These are phyloP conservation scores for Curvularia eragrostidis DNA, from an alignment of 2,329 filamentous ascomycete species.

Conservation along the genomic window DNA sequence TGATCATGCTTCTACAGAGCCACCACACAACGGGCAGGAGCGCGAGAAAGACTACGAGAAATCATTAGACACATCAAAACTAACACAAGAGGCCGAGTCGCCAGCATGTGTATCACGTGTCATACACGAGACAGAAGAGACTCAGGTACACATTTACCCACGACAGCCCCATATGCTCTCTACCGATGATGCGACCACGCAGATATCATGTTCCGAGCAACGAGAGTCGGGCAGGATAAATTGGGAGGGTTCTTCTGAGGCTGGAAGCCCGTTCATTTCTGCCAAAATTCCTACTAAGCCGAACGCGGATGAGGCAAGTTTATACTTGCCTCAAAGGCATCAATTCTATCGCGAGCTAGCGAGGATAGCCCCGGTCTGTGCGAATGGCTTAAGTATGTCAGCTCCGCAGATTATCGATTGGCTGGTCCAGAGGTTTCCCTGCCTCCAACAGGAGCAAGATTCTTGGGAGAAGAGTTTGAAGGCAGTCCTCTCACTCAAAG, in stretches of 20 bases:
- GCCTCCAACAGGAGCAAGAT: constrained; percentile 14
- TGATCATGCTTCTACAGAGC: not conserved
- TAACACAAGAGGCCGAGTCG: not conserved
- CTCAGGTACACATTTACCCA: not conserved
- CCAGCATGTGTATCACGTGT: not conserved
- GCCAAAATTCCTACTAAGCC: not conserved
- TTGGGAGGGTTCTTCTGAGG: not conserved
- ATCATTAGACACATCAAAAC: too few relatives aligned
- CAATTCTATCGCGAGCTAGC: constrained; percentile 17
- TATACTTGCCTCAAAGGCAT: not conserved
- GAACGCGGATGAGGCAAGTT: not conserved
- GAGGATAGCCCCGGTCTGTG: constrained; percentile 24
- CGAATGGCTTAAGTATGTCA: constrained; percentile 18
- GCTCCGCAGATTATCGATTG: constrained; percentile 18
- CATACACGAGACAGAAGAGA: not conserved
- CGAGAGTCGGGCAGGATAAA: not conserved
- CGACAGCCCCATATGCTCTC: not conserved
- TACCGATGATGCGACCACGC: not conserved
- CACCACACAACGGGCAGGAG: not conserved
- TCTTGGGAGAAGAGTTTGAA: constrained; percentile 25
- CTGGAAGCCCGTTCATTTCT: too few relatives aligned
- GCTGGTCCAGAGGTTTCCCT: constrained; percentile 19
- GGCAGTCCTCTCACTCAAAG: constrained; percentile 19
- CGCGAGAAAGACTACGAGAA: not conserved
- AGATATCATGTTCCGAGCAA: not conserved